Evolutionary conservation across 768 basidiomycete species (phyloP), one percentile per base, ranked within the genome.

Genomic region (Phylloporus sp.): DNA sequence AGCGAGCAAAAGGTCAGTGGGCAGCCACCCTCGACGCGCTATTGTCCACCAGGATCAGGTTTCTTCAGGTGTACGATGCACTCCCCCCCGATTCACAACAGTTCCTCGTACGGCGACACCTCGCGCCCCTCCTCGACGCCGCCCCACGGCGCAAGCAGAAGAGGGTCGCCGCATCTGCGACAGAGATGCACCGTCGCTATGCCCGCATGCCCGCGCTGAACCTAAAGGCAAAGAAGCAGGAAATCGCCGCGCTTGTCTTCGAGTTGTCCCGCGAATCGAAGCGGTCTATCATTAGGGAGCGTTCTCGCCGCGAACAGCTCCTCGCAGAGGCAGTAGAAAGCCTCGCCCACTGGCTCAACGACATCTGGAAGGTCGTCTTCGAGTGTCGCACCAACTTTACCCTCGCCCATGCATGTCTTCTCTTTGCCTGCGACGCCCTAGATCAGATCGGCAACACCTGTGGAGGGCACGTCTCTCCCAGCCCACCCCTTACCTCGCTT

Each of bases 281-380:
- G 55, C 67, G 75, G 4, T 69, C 78, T 1, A 68, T 79, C 50
- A 68, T 81, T 55, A 78, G 73, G 46, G 84, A 84, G 45, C 70
- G 72, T 27, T 82, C 81, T 2, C 75, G 71, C 53, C 73, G 76
- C 26, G 76, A 79, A 18, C 81, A 84, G 53, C 71, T 87, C 2
- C 59, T 85, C 13, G 56, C 69, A 22, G 84, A 87, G 62, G 74
- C 78, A 7, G 67, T 85, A 9, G 75, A 80, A 42, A 81, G 73
- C 56, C 63, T 86, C 22, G 67, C 76, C 0, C 59, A 60, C n/a
- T 87, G 84, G 84, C 59, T 87, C 43, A 79, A 73, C 60, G 77
- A 82, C 55, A 79, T 87, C 31, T 88, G 86, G 86, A 72, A 63
- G 47, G 72, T 76, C 28, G 79, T 79, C 9, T 86, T 79, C 56